Evolutionary conservation across 345 rosid species (phyloP), one percentile per base, ranked within the genome.

Genomic region (Populus alba): DNA sequence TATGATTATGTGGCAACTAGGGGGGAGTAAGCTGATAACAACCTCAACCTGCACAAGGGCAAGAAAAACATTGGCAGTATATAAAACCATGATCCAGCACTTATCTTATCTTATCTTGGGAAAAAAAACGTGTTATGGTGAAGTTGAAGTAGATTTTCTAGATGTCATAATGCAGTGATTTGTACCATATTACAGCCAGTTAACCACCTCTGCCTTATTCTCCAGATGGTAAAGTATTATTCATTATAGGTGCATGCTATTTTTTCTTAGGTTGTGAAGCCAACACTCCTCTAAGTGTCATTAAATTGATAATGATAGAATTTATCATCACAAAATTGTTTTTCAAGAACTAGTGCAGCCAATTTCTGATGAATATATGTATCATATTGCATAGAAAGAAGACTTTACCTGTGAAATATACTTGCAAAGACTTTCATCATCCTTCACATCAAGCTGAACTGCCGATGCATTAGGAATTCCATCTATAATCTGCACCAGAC

Each of bases 21-120:
- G 75, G 9, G 98, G 99, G 77, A 95, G 89, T 80, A 93, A 87
- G 83, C 99, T 95, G 57, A 95, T 79, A 57, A 91, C 97, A 79
- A 93, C 88, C 75, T 93, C 96, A 81, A 88, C 99, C 98, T 95
- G 92, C 85, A 71, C 35, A 76, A 59, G 71, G 74, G 71, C 69
- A 70, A 41, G 63, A 75, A 55, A 53, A 55, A 49, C 31, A 51
- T 31, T 65, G 22, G 33, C 33, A 25, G 29, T 13, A 65, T 68
- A 66, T 17, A 65, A 66, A 22, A 9, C 8, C 6, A 25, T 74
- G 39, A 74, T 39, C 37, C 37, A 10, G 31, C 49, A 23, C 12
- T 35, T 37, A 13, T 13, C 29, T 49, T 37, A 13, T 13, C 29
- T 49, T 31, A 41, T 41, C 45, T 41, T 41, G 11, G 27, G 16